A percentile compares a stretch with the other conserved stretches of the same genome.
These are phyloP conservation scores for Paecilomyces variotii DNA, from an alignment of 2,329 filamentous ascomycete genomes.

Conservation along the genomic window DNA sequence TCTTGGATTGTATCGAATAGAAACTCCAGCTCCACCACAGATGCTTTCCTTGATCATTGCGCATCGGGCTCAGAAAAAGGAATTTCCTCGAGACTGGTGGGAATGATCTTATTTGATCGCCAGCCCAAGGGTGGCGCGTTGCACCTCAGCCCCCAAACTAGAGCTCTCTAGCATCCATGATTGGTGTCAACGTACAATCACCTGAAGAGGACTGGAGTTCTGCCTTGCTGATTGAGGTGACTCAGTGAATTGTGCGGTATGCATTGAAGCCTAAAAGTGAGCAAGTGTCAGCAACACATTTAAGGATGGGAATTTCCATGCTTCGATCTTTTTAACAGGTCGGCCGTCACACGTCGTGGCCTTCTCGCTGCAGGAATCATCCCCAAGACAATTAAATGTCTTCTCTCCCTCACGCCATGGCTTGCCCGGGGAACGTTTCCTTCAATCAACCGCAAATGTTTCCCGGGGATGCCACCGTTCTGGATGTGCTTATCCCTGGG, in stretches of 20 bases:
- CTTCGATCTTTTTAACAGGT: neutral
- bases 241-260: neutral
- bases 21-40: no score
- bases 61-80: neutral
- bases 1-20: no score
- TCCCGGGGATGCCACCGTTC: conserved; percentile 17
- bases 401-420: conserved; percentile 1
- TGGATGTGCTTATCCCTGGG: conserved; percentile 60
- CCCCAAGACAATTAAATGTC: neutral
- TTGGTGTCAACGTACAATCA: neutral
- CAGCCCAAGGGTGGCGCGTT: neutral
- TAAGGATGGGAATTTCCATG: neutral
- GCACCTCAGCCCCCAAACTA: neutral
- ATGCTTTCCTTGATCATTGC: no score
- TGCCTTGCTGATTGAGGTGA: neutral
- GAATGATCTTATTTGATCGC: neutral
- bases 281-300: neutral
- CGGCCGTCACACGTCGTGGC: no score
- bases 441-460: neutral
- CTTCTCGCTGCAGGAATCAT: neutral
- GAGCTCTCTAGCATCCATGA: neutral
- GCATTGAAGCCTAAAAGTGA: neutral
- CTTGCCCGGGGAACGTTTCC: neutral
- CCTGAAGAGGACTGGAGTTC: neutral
- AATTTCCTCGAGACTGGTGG: neutral